Evolutionary conservation across 176 grass and related monocot genomes (phyloP).

Genomic region (Oryza officinalis): DNA sequence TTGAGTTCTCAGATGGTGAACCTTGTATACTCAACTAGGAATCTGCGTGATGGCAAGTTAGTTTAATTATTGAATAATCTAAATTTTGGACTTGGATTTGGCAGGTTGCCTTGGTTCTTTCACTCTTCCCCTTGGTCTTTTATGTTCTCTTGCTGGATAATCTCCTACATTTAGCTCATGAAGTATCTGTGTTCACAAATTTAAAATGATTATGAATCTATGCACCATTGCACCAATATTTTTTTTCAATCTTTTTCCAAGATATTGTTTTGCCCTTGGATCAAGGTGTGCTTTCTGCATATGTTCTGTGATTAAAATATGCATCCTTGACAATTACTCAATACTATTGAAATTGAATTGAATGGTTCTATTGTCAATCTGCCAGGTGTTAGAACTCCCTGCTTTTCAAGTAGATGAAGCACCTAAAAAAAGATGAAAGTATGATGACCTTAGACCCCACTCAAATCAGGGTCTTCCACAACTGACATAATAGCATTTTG

Average conservation of each 20-base stretch:
- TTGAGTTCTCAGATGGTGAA: conserved; percentile 3
- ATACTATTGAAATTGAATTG: not conserved
- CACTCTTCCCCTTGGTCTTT: not conserved
- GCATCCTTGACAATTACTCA: too few relatives aligned
- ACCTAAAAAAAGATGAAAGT: conserved; percentile 39
- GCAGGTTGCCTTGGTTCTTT: not conserved
- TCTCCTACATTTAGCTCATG: conserved; percentile 10
- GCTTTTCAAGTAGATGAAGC: conserved; percentile 31
- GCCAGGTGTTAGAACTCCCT: conserved; percentile 31
- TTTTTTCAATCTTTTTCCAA: not conserved
- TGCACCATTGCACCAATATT: not conserved
- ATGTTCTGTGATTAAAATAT: not conserved
- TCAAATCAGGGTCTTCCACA: conserved; percentile 26
- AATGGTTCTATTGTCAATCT: conserved; percentile 14
- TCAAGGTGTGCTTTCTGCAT: conserved; percentile 15
- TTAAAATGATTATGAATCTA: not conserved
- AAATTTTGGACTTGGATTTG: not conserved
- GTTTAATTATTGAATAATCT: not conserved
- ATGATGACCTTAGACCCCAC: conserved; percentile 32
- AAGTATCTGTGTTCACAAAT: conserved; percentile 2
- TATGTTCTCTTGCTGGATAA: not conserved
- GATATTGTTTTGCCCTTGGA: not conserved
- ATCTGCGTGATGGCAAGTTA: conserved; percentile 3
- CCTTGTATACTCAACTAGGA: not conserved
- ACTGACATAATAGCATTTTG: conserved; percentile 30